Conservation (phyloP, 495 filamentous ascomycete species). For the Penicillium canescens region DNA sequence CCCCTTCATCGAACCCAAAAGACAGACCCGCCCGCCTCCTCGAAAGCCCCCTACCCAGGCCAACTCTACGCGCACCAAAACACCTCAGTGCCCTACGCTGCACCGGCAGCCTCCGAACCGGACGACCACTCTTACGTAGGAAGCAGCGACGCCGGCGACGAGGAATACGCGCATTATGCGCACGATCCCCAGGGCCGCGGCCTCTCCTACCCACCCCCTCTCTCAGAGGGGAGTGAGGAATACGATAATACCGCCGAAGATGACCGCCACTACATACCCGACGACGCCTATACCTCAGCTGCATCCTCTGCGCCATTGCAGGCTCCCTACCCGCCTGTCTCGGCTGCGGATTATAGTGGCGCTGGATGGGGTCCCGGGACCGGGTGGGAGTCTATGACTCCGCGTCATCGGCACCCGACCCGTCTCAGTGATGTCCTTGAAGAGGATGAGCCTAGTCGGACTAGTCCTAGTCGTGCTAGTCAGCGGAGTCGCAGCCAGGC, state of each 20-base stretch:
- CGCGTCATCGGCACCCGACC: constrained; percentile 94
- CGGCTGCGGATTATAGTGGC: constrained; percentile 54
- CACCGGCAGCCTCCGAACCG: constrained; percentile 34
- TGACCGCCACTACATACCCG: constrained; percentile 47
- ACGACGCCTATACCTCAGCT: constrained; percentile 44
- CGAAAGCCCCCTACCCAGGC: constrained; percentile 32
- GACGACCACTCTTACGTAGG: constrained; percentile 54
- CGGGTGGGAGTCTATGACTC: constrained; percentile 73
- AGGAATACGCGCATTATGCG: constrained; percentile 55
- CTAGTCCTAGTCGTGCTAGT: constrained; percentile 58
- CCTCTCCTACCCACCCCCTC: constrained; percentile 36
- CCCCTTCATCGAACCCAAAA: constrained; percentile 51
- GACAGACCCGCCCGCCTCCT: constrained; percentile 18
- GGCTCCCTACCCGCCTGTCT: constrained; percentile 27
- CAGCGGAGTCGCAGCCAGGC: constrained; percentile 19
- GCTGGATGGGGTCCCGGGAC: constrained; percentile 62
- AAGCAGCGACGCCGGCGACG: constrained; percentile 56
- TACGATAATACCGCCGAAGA: constrained; percentile 51
- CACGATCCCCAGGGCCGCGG: constrained; percentile 46
- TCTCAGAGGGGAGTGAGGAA: constrained; percentile 54
- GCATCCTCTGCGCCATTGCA: constrained; percentile 32
- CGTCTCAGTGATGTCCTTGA: constrained; percentile 93
- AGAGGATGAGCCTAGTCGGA: constrained; percentile 59
- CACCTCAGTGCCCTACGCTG: constrained; percentile 33
- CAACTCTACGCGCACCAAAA: constrained; percentile 49